Conservation (phyloP, 108 stramenopile species). For the Asterionellopsis glacialis region DNA sequence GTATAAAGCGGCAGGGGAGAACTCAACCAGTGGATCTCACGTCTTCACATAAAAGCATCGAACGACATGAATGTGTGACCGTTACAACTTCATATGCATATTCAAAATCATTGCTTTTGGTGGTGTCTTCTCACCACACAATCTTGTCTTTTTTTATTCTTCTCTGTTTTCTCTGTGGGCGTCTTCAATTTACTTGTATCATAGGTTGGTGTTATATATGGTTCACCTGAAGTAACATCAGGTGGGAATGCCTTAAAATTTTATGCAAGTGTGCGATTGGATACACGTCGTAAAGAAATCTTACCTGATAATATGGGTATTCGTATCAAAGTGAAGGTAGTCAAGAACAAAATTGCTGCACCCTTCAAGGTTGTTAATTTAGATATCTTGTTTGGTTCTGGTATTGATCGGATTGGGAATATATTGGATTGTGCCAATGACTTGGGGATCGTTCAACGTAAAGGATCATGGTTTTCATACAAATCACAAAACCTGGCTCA, state of each 20-base stretch:
- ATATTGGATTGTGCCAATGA: conserved; percentile 83
- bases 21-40: no score
- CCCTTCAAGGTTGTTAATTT: conserved; percentile 85
- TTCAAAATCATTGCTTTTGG: neutral
- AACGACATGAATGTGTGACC: no score
- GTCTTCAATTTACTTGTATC: conserved; percentile 91
- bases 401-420: conserved; percentile 83
- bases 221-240: conserved; percentile 90
- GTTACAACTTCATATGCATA: neutral
- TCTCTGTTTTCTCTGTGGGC: conserved; percentile 72
- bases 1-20: no score
- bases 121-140: neutral
- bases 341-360: conserved; percentile 95
- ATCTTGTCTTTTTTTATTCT: conserved; percentile 1
- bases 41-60: no score
- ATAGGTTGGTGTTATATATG: conserved; percentile 91
- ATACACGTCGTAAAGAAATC: conserved; percentile 85
- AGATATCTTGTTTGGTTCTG: conserved; percentile 86
- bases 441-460: conserved; percentile 73
- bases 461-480: conserved; percentile 85
- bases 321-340: conserved; percentile 87
- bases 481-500: conserved; percentile 75
- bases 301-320: conserved; percentile 90
- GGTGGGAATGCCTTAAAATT: conserved; percentile 97
- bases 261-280: conserved; percentile 86